phyloP scores from a whole-genome alignment of 441 rosid genomes.

The Euphorbia celastroides region DNA sequence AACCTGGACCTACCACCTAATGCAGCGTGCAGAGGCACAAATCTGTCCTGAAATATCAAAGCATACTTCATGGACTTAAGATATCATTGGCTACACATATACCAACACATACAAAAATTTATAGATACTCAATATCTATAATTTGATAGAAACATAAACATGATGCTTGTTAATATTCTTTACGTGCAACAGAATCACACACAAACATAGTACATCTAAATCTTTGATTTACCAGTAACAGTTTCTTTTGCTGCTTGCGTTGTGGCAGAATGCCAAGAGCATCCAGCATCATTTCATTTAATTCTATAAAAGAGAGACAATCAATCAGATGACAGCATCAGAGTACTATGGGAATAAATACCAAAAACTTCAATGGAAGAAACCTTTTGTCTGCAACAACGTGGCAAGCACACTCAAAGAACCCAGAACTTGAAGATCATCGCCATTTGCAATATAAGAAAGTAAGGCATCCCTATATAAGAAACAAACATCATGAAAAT shows the following conservation, averaged over 20 bases:
- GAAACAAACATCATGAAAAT: conserved; percentile 5
- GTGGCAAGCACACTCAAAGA: conserved; percentile 89
- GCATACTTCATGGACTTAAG: background rate
- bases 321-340: conserved; percentile 26
- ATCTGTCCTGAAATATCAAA: background rate
- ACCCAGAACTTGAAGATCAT: conserved; percentile 76
- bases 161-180: background rate
- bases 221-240: conserved; percentile 64
- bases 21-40: background rate
- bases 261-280: conserved; percentile 99
- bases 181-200: background rate
- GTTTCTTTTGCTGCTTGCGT: conserved; percentile 94
- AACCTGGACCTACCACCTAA: background rate
- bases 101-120: background rate
- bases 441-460: conserved; percentile 57
- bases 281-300: conserved; percentile 97
- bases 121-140: background rate
- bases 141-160: conserved; percentile 3
- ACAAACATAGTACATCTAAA: conserved; percentile 9
- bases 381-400: conserved; percentile 99
- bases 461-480: conserved; percentile 76
- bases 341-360: conserved; percentile 13
- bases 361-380: conserved; percentile 22
- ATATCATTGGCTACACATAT: background rate
- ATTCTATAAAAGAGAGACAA: conserved; percentile 45